phyloP scores from a whole-genome alignment of 148 eudicot genomes.

The Diospyros lotus region DNA sequence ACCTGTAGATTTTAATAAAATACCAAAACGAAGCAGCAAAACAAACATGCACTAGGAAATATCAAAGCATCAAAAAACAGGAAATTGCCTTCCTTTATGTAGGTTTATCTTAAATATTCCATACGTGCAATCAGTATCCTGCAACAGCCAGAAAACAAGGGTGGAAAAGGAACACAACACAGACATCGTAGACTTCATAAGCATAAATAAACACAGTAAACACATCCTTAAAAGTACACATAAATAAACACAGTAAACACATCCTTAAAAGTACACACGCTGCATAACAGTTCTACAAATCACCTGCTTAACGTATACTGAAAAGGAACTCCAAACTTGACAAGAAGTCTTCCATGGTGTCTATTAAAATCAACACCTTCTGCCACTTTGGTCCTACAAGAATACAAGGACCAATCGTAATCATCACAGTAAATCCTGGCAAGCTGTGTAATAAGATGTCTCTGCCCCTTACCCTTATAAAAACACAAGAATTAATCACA shows the following conservation, averaged over 20 bases:
- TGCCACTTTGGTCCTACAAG: constrained; percentile 94
- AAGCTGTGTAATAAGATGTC: no score
- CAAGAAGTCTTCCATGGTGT: constrained; percentile 93
- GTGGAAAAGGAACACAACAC: neutral
- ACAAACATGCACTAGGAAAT: constrained; percentile 13
- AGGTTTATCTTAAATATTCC: constrained; percentile 87
- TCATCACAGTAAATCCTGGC: no score
- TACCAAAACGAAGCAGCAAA: neutral
- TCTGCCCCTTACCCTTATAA: no score
- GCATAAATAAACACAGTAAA: neutral
- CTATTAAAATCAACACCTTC: constrained; percentile 99
- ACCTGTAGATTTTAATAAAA: no score
- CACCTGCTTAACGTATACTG: constrained; percentile 99
- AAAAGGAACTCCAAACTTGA: constrained; percentile 96
- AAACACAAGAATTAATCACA: no score
- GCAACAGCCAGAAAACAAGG: constrained; percentile 14
- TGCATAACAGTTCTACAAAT: constrained; percentile 4
- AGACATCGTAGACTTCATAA: neutral
- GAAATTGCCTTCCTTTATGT: constrained; percentile 92
- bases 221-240: neutral
- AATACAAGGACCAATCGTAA: constrained; percentile 1
- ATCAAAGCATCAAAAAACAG: constrained; percentile 94
- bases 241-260: neutral
- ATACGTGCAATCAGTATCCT: constrained; percentile 89
- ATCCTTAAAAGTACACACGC: neutral